Base-by-base conservation (phyloP, 257 asterid species). In the Dorcoceras hygrometricum region DNA sequence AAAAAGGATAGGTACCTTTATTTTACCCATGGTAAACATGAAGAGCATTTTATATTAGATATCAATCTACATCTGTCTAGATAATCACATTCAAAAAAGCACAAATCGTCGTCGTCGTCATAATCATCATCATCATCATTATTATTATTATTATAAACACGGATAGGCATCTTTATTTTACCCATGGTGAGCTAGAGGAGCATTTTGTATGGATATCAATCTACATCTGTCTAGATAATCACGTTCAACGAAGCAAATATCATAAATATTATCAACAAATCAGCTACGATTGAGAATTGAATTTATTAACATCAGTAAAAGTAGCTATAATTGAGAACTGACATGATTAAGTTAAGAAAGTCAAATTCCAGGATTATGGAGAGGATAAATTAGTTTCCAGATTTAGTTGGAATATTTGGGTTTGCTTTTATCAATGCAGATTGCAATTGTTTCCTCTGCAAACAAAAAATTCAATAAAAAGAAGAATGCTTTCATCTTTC, bases 31-130 rank as follows among this genome's bases (percentile, higher is more conserved):
- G 24, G 24, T 27, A 51, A 20, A 11, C n/a, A 22, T 28, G 1
- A 70, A 62, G 50, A 63, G 46, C 20, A 29, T 31, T 59, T 7
- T 58, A 62, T 14, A 28, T 23, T n/a, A 27, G 20, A 62, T 43
- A 55, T 22, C 63, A 61, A 46, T 53, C 51, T 57, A 27, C 36
- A 67, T 32, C 29, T 10, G 16, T 24, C n/a, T 25, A 54, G 59
- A n/a, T 46, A 46, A 46, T 16, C 6, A 62, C 28, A n/a, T 31
- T 58, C n/a, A 68, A 50, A 18, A 20, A 7, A 32, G 25, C 26
- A 39, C 22, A 62, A 51, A n/a, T 29, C 57, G n/a, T n/a, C n/a
- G n/a, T n/a, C n/a, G n/a, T n/a, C n/a, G n/a, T n/a, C n/a, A n/a
- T n/a, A n/a, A n/a, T n/a, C n/a, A n/a, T n/a, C n/a, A n/a, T n/a